Base-by-base conservation (phyloP, 306 rosid species). In the Ormosia emarginata region DNA sequence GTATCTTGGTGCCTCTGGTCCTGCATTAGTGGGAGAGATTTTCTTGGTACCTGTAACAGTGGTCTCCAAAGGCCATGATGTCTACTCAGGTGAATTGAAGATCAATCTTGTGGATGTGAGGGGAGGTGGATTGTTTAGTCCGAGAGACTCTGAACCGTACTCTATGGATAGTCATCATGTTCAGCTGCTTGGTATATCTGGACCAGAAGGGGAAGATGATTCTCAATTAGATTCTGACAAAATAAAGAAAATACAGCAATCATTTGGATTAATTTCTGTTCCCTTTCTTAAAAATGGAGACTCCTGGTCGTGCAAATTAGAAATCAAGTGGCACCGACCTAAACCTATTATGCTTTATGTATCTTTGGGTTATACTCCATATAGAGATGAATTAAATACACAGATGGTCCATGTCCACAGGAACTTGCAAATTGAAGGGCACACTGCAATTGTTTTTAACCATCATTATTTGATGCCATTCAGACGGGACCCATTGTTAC, bases 61-160 rank as follows among this genome's bases (percentile, higher is more conserved):
- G 74, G 79, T 88, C 74, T 86, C 97, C 84, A 88, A 82, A 82
- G 99, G 94, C 56, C 98, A 94, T 83, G 91, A 78, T 53, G 89
- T 95, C 82, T 82, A 86, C 84, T 87, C 90, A 15, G 99, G 98
- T 30, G 99, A 93, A 79, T 86, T 95, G 87, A 95, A 95, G 90
- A 95, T 95, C 87, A 95, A 95, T 88, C 90, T 95, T 69, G 98
- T 93, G 83, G 99, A 95, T 90, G 96, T 93, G 15, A 88, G 80
- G 80, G 98, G 99, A 46, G 98, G 94, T 81, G 96, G 94, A 56
- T 90, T 95, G 86, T 92, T 87, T 90, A 93, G 99, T 87, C 99
- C 98, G 8, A 93, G 96, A 86, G 99, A 92, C 67, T 63, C 90
- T 17, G 97, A 93, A 81, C 72, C 83, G 17, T 17, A 78, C 29